Percentiles rank a stretch among this genome's conserved stretches.
Conservation (phyloP, 768 basidiomycete species). For the Nidularia pulvinata region DNA sequence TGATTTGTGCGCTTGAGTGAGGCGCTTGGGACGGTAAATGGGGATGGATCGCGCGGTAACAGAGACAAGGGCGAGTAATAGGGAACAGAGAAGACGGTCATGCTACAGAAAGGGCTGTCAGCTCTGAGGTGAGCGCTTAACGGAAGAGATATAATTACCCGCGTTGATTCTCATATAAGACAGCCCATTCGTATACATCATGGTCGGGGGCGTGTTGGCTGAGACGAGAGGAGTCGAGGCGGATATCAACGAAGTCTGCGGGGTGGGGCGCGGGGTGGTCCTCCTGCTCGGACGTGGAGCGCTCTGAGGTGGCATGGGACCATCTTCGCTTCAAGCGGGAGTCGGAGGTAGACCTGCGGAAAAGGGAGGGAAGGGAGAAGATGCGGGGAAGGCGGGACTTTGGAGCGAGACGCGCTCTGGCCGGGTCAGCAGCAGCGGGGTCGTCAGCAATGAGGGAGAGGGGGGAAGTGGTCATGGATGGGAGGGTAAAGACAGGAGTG, state of each 20-base stretch:
- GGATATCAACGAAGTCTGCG: conserved; percentile 16
- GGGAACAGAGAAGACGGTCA: conserved; percentile 71
- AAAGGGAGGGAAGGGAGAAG: conserved; percentile 28
- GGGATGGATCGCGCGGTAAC: conserved; percentile 69
- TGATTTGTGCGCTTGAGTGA: conserved; percentile 39
- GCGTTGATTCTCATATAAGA: conserved; percentile 82
- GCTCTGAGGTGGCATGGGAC: background rate
- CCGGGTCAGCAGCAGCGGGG: conserved; percentile 38
- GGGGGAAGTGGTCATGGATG: conserved; percentile 22
- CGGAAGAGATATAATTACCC: conserved; percentile 46
- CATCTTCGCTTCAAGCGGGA: conserved; percentile 3
- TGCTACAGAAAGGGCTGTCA: conserved; percentile 19
- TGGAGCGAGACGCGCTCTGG: conserved; percentile 40
- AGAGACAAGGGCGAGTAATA: conserved; percentile 73
- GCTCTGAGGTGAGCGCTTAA: conserved; percentile 3
- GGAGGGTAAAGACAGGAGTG: too few relatives aligned
- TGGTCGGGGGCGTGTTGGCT: conserved; percentile 23
- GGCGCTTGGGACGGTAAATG: conserved; percentile 64
- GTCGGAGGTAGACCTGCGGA: conserved; percentile 8
- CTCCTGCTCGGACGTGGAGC: background rate
- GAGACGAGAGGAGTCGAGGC: conserved; percentile 22
- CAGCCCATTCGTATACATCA: conserved; percentile 74
- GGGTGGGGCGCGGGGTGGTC: too few relatives aligned
- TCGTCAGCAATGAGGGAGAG: conserved; percentile 35
- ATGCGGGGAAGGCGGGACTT: conserved; percentile 29